A percentile compares a stretch with the other conserved stretches of the same genome.
These are phyloP conservation scores for Amaranthus palmeri DNA, from an alignment of 148 eudicot genomes.

Conservation along the genomic window DNA sequence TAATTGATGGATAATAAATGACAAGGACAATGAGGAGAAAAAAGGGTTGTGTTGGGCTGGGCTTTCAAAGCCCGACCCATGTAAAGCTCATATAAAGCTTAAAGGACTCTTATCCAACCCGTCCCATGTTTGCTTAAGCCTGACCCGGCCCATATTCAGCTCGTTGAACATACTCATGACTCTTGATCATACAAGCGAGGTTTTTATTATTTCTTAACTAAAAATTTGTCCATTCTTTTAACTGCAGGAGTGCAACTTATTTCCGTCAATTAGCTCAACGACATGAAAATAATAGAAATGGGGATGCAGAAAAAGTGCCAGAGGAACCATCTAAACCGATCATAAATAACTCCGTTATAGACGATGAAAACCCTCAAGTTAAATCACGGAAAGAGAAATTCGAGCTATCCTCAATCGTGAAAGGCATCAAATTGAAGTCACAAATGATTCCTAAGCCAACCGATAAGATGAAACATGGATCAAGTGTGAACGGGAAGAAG, in stretches of 20 bases:
- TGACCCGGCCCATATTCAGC: too few relatives aligned
- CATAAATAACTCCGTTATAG: conserved; percentile 17
- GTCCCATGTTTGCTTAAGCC: too few relatives aligned
- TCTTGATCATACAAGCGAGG: neutral
- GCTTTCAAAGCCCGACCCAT: too few relatives aligned
- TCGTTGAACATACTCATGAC: too few relatives aligned
- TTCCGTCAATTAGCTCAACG: conserved; percentile 60
- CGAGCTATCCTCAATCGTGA: conserved; percentile 61
- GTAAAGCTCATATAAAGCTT: too few relatives aligned
- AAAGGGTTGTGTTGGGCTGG: too few relatives aligned
- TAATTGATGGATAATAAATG: neutral
- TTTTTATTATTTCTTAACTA: neutral
- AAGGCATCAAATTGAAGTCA: conserved; percentile 78
- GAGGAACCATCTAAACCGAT: conserved; percentile 3
- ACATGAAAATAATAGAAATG: conserved; percentile 35
- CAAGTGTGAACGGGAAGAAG: conserved; percentile 24
- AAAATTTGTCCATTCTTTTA: conserved; percentile 13
- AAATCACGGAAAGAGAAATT: conserved; percentile 40
- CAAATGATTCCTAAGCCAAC: conserved; percentile 38
- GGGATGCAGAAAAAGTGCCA: conserved; percentile 17
- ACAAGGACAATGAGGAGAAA: too few relatives aligned
- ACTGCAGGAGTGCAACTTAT: conserved; percentile 77
- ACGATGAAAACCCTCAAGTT: conserved; percentile 19
- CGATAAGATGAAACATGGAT: conserved; percentile 13
- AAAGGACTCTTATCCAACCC: too few relatives aligned